These are phyloP conservation scores for Suillus occidentalis DNA, from an alignment of 768 basidiomycete genomes.

Conservation along the genomic window DNA sequence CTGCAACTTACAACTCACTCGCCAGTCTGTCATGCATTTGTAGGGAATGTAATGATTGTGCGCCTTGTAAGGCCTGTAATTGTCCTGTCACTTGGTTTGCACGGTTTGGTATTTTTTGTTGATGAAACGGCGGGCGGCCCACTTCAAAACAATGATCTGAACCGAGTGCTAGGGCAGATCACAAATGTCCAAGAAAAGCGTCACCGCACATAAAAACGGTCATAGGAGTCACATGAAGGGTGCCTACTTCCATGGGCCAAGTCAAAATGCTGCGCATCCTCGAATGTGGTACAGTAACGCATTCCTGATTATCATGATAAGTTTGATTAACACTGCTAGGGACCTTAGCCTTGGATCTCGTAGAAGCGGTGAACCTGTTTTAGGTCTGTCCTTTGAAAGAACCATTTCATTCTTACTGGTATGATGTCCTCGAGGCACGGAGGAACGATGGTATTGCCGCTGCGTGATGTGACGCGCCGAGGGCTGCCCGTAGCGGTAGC, in stretches of 20 bases:
- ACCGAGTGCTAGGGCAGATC: constrained; percentile 15
- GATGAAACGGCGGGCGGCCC: background rate
- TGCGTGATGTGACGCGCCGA: background rate
- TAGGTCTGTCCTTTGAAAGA: background rate
- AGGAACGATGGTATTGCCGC: background rate
- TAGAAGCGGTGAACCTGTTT: no score
- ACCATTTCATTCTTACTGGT: background rate
- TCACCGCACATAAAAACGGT: constrained; percentile 42
- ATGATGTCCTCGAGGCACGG: background rate
- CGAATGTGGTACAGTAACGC: constrained; percentile 45
- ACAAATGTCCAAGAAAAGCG: background rate
- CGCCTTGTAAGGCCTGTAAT: no score
- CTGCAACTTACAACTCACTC: no score
- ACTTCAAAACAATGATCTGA: background rate
- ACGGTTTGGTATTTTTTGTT: no score
- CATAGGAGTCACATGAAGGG: constrained; percentile 34
- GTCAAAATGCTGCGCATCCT: constrained; percentile 55
- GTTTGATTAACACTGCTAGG: background rate
- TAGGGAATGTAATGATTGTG: no score
- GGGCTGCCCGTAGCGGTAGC: no score
- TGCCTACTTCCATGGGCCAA: constrained; percentile 31
- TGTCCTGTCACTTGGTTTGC: no score
- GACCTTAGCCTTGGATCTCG: background rate
- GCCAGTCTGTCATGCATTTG: no score
- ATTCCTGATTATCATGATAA: background rate